These are phyloP conservation scores for sunflower (Helianthus annuus) DNA, from an alignment of 129 eudicot genomes.

Conservation along the genomic window HanXRQr2.0-SUNRISE NC_035445.2:121327093-121327592, in stretches of 20 bases:
- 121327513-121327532: too few species aligned
- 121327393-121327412: background rate
- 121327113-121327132: constrained; percentile 90
- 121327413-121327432: background rate
- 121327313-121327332: background rate
- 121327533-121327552: too few species aligned
- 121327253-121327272: background rate
- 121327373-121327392: background rate
- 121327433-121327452: too few species aligned
- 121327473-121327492: too few species aligned
- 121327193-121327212: constrained; percentile 2
- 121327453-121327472: too few species aligned
- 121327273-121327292: background rate
- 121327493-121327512: too few species aligned
- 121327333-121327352: background rate
- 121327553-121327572: too few species aligned
- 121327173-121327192: background rate
- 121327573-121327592: too few species aligned
- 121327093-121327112: constrained; percentile 90
- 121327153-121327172: constrained; percentile 4
- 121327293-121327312: background rate
- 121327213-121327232: constrained; percentile 2
- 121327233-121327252: constrained; percentile 3
- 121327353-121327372: constrained; percentile 1
- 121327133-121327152: constrained; percentile 58